phyloP scores from a whole-genome alignment of 2,329 filamentous ascomycete genomes.

The Colletotrichum sp. region DNA sequence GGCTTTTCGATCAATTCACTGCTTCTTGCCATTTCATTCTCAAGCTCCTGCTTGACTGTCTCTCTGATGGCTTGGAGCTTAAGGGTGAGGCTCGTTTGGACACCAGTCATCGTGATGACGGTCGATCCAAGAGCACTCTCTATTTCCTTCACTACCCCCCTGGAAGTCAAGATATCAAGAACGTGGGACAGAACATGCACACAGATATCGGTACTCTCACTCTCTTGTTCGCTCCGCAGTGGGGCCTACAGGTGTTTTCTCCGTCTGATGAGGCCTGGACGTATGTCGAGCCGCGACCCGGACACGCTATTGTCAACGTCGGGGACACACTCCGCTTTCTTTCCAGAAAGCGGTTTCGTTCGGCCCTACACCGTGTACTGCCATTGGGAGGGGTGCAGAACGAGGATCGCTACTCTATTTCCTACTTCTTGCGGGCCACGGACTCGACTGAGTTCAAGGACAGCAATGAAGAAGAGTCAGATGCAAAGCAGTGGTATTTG shows the following conservation, averaged over 20 bases:
- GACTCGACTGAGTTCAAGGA: slow-evolving; percentile 1
- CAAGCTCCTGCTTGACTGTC: not conserved
- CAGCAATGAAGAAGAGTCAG: not conserved
- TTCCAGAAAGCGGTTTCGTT: not conserved
- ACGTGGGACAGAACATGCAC: slow-evolving; percentile 29
- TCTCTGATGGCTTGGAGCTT: not conserved
- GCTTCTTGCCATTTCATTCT: not conserved
- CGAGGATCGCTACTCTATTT: slow-evolving; percentile 11
- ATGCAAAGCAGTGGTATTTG: not conserved
- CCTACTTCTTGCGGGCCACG: slow-evolving; percentile 8
- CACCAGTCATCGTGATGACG: not conserved
- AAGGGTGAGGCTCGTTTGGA: not conserved
- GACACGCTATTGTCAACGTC: slow-evolving; percentile 37
- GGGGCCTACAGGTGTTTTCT: slow-evolving; percentile 31
- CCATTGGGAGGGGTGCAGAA: not conserved
- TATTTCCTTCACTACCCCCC: not conserved
- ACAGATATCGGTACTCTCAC: slow-evolving; percentile 33
- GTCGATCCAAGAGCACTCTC: not conserved
- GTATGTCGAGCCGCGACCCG: slow-evolving; percentile 29
- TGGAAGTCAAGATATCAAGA: not conserved
- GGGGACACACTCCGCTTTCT: slow-evolving; percentile 31
- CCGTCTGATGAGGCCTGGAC: slow-evolving; percentile 23
- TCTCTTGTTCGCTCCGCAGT: slow-evolving; percentile 30
- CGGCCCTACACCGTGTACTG: slow-evolving; percentile 16
- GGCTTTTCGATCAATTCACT: not conserved